These are phyloP conservation scores for Albugo candida DNA, from an alignment of 352 stramenopile genomes.

Conservation along the genomic window DNA sequence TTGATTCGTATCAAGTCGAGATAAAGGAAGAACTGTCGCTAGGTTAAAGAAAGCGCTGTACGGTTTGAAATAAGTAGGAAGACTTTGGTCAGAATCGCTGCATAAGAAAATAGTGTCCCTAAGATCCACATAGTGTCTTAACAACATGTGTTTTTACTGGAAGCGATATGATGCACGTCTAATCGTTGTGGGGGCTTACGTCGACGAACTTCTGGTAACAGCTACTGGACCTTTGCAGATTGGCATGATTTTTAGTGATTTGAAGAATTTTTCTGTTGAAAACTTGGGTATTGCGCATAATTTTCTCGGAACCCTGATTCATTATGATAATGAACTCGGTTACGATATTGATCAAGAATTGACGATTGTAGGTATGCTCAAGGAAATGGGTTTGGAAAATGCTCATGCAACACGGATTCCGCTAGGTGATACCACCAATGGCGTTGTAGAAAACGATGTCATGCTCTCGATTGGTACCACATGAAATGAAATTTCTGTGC, in stretches of 20 bases:
- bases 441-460: too few species aligned
- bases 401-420: background rate
- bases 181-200: background rate
- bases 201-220: background rate
- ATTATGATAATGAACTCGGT: background rate
- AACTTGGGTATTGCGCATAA: background rate
- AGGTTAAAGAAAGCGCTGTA: constrained; percentile 1
- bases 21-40: background rate
- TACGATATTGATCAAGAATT: background rate
- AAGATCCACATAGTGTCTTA: background rate
- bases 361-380: background rate
- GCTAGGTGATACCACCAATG: too few species aligned
- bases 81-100: constrained; percentile 3
- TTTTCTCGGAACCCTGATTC: background rate
- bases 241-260: background rate
- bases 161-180: background rate
- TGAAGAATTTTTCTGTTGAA: background rate
- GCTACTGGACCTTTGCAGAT: background rate
- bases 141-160: background rate
- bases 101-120: background rate
- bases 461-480: too few species aligned
- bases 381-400: background rate
- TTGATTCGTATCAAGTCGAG: too few species aligned
- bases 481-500: too few species aligned
- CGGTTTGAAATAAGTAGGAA: background rate